A percentile compares a stretch with the other conserved stretches of the same genome.
Evolutionary conservation across 1,284 basidiomycete species (phyloP).

Genomic region (Bondarzewia mesenterica): DNA sequence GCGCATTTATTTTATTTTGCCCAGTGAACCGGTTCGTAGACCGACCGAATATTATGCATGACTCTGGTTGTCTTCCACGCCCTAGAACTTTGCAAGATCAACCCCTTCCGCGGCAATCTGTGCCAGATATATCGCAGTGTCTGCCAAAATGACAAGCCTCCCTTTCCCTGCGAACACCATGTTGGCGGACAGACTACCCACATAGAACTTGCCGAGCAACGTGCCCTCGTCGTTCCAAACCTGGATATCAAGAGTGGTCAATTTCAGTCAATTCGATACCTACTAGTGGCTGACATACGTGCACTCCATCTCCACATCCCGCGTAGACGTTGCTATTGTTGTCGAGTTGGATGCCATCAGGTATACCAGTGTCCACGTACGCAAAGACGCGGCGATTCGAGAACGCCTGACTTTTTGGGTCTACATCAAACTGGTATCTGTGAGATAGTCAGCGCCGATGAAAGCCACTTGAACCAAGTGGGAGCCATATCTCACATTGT

Average conservation of each 20-base stretch:
- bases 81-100: slow-evolving; percentile 16
- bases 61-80: no score
- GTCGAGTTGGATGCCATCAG: slow-evolving; percentile 54
- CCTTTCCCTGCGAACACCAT: slow-evolving; percentile 60
- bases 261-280: slow-evolving; percentile 1
- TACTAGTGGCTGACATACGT: slow-evolving; percentile 30
- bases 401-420: slow-evolving; percentile 46
- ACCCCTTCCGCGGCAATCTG: slow-evolving; percentile 37
- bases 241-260: slow-evolving; percentile 24
- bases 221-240: slow-evolving; percentile 59
- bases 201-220: slow-evolving; percentile 70
- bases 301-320: slow-evolving; percentile 65
- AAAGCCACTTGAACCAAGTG: neutral
- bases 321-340: slow-evolving; percentile 60
- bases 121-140: slow-evolving; percentile 59
- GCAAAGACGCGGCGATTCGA: slow-evolving; percentile 66
- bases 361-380: slow-evolving; percentile 56
- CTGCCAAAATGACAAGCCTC: slow-evolving; percentile 58
- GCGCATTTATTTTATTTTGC: no score
- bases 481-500: slow-evolving; percentile 47
- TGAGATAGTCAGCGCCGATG: no score
- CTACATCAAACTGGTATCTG: slow-evolving; percentile 71
- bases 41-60: no score
- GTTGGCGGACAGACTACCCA: slow-evolving; percentile 52
- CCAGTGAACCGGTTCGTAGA: no score